Evolutionary conservation across 2,329 filamentous ascomycete species (phyloP).

Genomic region (Pseudocercospora eumusae): DNA sequence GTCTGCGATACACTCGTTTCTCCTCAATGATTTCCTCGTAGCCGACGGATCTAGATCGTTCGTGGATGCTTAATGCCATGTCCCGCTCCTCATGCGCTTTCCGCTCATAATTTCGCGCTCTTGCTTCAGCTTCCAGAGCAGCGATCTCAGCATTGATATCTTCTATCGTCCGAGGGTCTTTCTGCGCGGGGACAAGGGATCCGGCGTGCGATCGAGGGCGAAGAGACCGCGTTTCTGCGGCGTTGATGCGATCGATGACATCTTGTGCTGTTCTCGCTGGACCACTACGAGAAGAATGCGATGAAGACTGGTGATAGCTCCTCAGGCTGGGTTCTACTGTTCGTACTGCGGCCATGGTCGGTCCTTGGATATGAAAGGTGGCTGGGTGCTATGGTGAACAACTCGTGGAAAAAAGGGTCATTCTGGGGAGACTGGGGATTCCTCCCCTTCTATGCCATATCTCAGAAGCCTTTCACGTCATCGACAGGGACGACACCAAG

Average conservation of each 20-base stretch:
- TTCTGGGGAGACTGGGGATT: background rate
- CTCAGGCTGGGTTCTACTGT: constrained; percentile 5
- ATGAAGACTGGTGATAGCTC: constrained; percentile 2
- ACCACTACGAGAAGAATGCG: constrained; percentile 3
- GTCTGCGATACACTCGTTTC: constrained; percentile 53
- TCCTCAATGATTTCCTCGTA: constrained; percentile 35
- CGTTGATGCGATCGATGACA: constrained; percentile 11
- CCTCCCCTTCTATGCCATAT: background rate
- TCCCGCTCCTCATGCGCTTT: constrained; percentile 48
- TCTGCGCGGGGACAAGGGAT: constrained; percentile 23
- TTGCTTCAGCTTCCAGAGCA: constrained; percentile 65
- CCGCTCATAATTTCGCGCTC: constrained; percentile 59
- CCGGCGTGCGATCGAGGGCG: constrained; percentile 17
- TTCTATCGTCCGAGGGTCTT: constrained; percentile 49
- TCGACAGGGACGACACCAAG: constrained; percentile 8
- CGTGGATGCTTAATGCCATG: constrained; percentile 47
- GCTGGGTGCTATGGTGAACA: background rate
- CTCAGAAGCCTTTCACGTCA: constrained; percentile 10
- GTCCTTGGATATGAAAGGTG: background rate
- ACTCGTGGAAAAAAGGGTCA: background rate
- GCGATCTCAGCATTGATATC: constrained; percentile 74
- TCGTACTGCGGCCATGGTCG: constrained; percentile 1
- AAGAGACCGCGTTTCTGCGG: constrained; percentile 8
- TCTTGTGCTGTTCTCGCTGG: constrained; percentile 6
- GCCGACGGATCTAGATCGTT: constrained; percentile 51